Percentiles rank a stretch among this genome's conserved stretches.
Conservation (phyloP, 306 rosid species). For the Bauhinia variegata region DNA sequence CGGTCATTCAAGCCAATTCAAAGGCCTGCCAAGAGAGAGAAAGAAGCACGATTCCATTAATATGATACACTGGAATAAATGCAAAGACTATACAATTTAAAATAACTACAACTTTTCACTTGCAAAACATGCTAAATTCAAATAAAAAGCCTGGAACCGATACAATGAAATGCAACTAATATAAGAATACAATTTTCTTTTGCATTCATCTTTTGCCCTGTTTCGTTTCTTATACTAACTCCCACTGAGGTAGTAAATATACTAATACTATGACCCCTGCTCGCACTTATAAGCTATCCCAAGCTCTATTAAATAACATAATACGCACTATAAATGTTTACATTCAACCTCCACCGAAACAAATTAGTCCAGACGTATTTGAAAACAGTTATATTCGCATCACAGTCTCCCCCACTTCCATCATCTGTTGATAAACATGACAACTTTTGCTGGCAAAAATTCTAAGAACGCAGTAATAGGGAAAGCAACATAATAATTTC, state of each 20-base stretch:
- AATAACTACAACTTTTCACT: neutral
- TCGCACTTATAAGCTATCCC: slow-evolving; percentile 4
- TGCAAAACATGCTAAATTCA: neutral
- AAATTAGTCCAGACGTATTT: neutral
- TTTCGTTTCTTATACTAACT: neutral
- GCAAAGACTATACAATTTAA: neutral
- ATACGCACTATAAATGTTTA: slow-evolving; percentile 2
- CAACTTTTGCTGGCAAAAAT: neutral
- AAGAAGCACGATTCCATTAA: slow-evolving; percentile 19
- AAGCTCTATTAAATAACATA: neutral
- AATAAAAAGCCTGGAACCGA: neutral
- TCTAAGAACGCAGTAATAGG: slow-evolving; percentile 2
- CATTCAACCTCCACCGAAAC: slow-evolving; percentile 23
- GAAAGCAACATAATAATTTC: slow-evolving; percentile 10
- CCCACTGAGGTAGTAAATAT: neutral
- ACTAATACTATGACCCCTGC: neutral
- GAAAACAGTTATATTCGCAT: slow-evolving; percentile 5
- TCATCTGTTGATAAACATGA: neutral
- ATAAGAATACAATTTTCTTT: neutral
- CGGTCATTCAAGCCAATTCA: slow-evolving; percentile 74
- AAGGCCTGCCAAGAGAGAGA: slow-evolving; percentile 46
- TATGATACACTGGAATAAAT: slow-evolving; percentile 12
- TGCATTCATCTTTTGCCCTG: neutral
- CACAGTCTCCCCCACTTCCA: slow-evolving; percentile 15
- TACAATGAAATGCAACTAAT: slow-evolving; percentile 6